Conservation (phyloP, 805 yeast species). For the Kuraishia molischiana region DNA sequence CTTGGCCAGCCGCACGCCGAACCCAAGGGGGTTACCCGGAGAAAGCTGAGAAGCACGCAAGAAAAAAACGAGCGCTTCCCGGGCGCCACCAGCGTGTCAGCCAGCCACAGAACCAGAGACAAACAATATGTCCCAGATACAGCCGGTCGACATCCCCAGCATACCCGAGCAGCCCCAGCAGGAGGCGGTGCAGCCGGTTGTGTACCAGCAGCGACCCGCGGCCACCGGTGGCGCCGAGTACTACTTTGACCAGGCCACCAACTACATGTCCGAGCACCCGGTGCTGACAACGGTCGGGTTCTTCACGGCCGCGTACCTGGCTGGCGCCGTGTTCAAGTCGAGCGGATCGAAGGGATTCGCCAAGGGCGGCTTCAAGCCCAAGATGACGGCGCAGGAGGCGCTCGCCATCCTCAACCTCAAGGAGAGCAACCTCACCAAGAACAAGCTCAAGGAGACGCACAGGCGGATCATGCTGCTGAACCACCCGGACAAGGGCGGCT, state of each 20-base stretch:
- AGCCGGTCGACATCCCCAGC: background rate
- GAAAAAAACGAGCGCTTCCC: too few relatives aligned
- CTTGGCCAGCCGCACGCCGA: too few relatives aligned
- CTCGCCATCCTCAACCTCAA: conserved; percentile 70
- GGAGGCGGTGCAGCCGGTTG: background rate
- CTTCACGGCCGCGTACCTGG: conserved; percentile 50
- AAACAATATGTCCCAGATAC: background rate
- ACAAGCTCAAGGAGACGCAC: conserved; percentile 68
- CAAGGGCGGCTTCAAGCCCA: conserved; percentile 88
- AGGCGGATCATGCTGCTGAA: conserved; percentile 78
- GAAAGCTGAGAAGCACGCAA: too few relatives aligned
- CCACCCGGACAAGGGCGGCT: conserved; percentile 94
- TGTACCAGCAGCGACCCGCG: conserved; percentile 26
- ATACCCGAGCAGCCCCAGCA: background rate
- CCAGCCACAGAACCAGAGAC: too few relatives aligned
- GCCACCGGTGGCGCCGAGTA: conserved; percentile 38
- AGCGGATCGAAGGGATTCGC: conserved; percentile 61
- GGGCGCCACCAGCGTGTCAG: too few relatives aligned
- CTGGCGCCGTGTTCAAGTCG: conserved; percentile 59
- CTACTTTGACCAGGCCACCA: conserved; percentile 51
- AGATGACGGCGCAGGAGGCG: conserved; percentile 87
- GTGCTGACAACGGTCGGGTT: conserved; percentile 62
- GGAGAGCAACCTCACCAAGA: conserved; percentile 52
- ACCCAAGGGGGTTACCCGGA: too few relatives aligned
- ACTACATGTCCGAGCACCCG: conserved; percentile 69